These are phyloP conservation scores for Stagonosporopsis tanaceti DNA, from an alignment of 2,329 filamentous ascomycete genomes.

Conservation along the genomic window DNA sequence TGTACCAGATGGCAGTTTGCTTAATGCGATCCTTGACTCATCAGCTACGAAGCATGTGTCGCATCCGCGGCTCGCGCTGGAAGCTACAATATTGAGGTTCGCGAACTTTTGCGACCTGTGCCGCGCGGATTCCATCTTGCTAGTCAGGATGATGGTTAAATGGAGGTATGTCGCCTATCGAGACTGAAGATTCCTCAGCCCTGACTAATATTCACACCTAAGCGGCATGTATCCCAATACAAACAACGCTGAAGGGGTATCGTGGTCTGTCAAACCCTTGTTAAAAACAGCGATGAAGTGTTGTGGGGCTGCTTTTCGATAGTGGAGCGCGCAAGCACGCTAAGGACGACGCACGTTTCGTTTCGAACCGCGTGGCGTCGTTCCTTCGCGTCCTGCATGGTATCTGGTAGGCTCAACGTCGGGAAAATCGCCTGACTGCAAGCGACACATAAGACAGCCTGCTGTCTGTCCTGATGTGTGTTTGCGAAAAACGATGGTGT, in stretches of 20 bases:
- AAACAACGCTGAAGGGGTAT: background rate
- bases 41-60: background rate
- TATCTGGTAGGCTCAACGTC: slow-evolving; percentile 12
- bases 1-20: slow-evolving; percentile 54
- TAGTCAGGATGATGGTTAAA: slow-evolving; percentile 14
- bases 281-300: slow-evolving; percentile 5
- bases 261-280: slow-evolving; percentile 5
- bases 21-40: slow-evolving; percentile 17
- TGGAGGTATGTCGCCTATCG: background rate
- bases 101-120: slow-evolving; percentile 23
- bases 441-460: background rate
- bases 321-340: slow-evolving; percentile 6
- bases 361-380: slow-evolving; percentile 6
- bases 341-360: slow-evolving; percentile 5
- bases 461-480: background rate
- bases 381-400: slow-evolving; percentile 9
- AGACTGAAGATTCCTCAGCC: background rate
- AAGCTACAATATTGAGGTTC: slow-evolving; percentile 20
- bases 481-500: background rate
- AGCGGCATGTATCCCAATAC: background rate
- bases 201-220: background rate
- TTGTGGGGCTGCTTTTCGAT: slow-evolving; percentile 2
- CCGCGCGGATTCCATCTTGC: slow-evolving; percentile 16
- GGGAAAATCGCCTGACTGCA: slow-evolving; percentile 15
- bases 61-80: slow-evolving; percentile 11